Evolutionary conservation across 345 rosid genomes (phyloP).

Genomic region (Melastoma malabathricum): DNA sequence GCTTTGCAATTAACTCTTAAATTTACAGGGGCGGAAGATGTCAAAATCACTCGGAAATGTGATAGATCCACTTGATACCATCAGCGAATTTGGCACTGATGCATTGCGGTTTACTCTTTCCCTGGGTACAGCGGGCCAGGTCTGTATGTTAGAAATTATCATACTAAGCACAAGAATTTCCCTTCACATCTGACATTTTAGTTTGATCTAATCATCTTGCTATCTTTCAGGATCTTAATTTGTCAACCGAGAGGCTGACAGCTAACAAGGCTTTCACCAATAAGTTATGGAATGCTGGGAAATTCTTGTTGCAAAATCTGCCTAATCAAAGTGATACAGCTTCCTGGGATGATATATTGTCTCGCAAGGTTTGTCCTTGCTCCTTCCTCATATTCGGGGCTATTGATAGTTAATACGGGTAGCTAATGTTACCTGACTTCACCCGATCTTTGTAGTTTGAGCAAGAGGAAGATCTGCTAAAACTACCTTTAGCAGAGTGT

Average conservation of each 20-base stretch:
- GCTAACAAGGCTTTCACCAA: constrained; percentile 94
- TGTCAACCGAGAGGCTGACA: constrained; percentile 85
- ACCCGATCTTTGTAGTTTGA: constrained; percentile 40
- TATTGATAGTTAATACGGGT: background rate
- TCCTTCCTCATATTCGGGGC: background rate
- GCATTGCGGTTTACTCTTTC: constrained; percentile 86
- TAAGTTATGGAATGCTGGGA: constrained; percentile 98
- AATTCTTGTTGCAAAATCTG: constrained; percentile 78
- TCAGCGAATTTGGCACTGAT: constrained; percentile 89
- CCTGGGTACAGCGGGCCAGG: constrained; percentile 99
- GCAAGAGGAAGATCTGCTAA: constrained; percentile 42
- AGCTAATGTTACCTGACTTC: constrained; percentile 2
- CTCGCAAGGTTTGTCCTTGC: constrained; percentile 35
- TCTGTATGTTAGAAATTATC: constrained; percentile 15
- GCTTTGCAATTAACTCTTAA: background rate
- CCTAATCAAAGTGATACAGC: constrained; percentile 52
- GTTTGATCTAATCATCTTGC: constrained; percentile 8
- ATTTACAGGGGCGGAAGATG: constrained; percentile 88
- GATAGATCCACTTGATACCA: constrained; percentile 84
- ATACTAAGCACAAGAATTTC: background rate
- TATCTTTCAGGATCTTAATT: constrained; percentile 66
- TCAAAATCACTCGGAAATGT: constrained; percentile 89
- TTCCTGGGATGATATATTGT: constrained; percentile 61
- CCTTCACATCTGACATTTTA: constrained; percentile 1
- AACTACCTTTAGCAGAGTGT: constrained; percentile 71